Percentiles rank a stretch among this genome's conserved stretches.
Evolutionary conservation across 805 yeast species (phyloP).

Genomic region (Yueomyces sp.): DNA sequence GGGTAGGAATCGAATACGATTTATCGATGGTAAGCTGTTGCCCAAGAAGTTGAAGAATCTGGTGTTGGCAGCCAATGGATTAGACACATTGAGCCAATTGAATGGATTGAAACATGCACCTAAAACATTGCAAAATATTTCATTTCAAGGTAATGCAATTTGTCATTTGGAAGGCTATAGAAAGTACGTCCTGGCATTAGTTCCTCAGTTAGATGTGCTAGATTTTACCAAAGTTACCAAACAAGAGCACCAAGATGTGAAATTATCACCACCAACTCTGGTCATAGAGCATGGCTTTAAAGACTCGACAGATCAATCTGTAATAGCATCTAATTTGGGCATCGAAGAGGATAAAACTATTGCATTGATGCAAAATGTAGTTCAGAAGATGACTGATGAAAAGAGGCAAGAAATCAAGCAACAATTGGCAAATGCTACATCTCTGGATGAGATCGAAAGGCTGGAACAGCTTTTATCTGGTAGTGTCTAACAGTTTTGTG

Average conservation of each 20-base stretch:
- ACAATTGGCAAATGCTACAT: constrained; percentile 48
- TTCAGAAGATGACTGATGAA: constrained; percentile 37
- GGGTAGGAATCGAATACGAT: constrained; percentile 45
- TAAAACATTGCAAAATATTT: constrained; percentile 32
- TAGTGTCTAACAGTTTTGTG: constrained; percentile 6
- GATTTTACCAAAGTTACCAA: constrained; percentile 55
- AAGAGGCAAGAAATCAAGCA: constrained; percentile 39
- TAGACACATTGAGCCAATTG: constrained; percentile 37
- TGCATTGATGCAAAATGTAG: constrained; percentile 25
- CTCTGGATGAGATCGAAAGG: constrained; percentile 60
- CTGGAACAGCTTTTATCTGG: constrained; percentile 44
- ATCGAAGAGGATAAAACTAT: constrained; percentile 15
- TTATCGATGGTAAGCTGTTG: constrained; percentile 26
- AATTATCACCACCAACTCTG: not conserved
- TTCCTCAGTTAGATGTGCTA: constrained; percentile 50
- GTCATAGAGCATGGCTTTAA: not conserved
- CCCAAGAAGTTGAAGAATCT: constrained; percentile 32
- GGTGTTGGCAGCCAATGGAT: constrained; percentile 35
- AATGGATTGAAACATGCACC: constrained; percentile 29
- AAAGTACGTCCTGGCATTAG: constrained; percentile 39
- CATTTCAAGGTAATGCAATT: constrained; percentile 48
- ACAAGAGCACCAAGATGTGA: constrained; percentile 36
- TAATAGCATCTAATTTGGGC: constrained; percentile 1
- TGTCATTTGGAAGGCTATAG: constrained; percentile 41
- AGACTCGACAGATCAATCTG: not conserved